Evolutionary conservation across 1,139 yeast genomes (phyloP), one percentile per base, ranked within the genome.

Genomic region (Kodamaea plutei): DNA sequence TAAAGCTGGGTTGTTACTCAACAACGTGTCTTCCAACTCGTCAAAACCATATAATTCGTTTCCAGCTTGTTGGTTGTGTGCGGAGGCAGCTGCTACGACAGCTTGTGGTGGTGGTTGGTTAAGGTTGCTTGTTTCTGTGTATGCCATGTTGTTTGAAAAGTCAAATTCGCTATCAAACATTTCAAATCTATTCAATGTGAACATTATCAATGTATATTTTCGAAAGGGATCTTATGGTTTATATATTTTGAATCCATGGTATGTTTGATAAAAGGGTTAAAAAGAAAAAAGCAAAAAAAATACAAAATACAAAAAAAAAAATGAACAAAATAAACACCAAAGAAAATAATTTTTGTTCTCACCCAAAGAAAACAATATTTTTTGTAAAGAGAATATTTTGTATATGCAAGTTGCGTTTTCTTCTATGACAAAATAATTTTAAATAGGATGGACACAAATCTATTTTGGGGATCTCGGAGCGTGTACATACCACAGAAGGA

Each of bases 121-220:
- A n/a, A n/a, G n/a, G n/a, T n/a, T n/a, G n/a, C n/a, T n/a, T n/a
- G 7, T 17, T 10, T 21, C 14, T 21, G 23, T 4, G 23, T 21
- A 12, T 4, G 23, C 23, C 12, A 10, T 13, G 11, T 21, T 12
- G 12, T 21, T 10, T 11, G 23, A 21, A 21, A 26, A 26, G 10
- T 23, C 26, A 15, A 28, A 23, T 26, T 39, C 30, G 26, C 20
- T 28, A 34, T 49, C 54, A 37, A 47, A 40, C 54, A 47, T 48
- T 36, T 45, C 47, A 34, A 46, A 38, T 33, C 48, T 50, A 34
- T 38, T 41, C 28, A 42, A 35, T 28, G 38, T 38, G 26, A 37
- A 35, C 31, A 28, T 22, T n/a, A n/a, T n/a, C n/a, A n/a, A n/a
- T n/a, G n/a, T n/a, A n/a, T n/a, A n/a, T n/a, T n/a, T n/a, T n/a